These are phyloP conservation scores for Solanum chacoense DNA, from an alignment of 305 asterid genomes.

Conservation along the genomic window DNA sequence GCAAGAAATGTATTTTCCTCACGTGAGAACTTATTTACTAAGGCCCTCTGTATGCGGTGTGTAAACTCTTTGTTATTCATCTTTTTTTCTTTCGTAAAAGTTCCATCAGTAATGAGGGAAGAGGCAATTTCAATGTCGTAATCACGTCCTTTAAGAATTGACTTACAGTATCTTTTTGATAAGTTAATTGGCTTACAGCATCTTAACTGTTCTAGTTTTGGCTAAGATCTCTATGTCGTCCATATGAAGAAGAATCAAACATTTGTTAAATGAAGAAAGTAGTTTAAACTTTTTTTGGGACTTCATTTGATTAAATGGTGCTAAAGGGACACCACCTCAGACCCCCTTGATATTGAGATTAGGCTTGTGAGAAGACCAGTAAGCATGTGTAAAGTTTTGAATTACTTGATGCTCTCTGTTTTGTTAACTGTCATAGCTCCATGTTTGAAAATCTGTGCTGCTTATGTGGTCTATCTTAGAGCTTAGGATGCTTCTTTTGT, in stretches of 20 bases:
- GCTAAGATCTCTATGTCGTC: background rate
- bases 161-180: background rate
- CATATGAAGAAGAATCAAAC: background rate
- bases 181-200: background rate
- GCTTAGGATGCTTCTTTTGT: background rate
- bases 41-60: constrained; percentile 84
- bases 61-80: constrained; percentile 15
- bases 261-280: background rate
- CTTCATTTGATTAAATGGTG: background rate
- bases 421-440: background rate
- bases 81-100: background rate
- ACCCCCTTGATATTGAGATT: background rate
- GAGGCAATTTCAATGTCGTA: background rate
- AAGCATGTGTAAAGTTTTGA: background rate
- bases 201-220: background rate
- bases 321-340: background rate
- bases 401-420: background rate
- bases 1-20: constrained; percentile 63
- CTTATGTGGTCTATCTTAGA: background rate
- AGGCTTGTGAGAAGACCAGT: background rate
- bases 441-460: background rate
- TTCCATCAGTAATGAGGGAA: background rate
- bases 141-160: background rate
- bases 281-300: background rate
- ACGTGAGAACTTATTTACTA: constrained; percentile 73